Base-by-base conservation (phyloP, 306 rosid species). In the Lupinus albus region DNA sequence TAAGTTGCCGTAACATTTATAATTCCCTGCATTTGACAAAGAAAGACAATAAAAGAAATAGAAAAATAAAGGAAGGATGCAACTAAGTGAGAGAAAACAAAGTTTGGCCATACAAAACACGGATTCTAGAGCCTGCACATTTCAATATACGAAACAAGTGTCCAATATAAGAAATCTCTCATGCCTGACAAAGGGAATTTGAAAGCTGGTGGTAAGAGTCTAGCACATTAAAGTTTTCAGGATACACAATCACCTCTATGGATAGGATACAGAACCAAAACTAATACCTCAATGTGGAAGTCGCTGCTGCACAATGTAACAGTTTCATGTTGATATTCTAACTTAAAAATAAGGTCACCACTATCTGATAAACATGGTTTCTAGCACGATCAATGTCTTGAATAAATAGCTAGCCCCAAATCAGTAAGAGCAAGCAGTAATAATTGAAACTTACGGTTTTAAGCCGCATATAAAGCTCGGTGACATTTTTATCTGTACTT, bases 1-100 rank as follows among this genome's bases (percentile, higher is more conserved):
- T 86, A 94, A 30, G 89, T 90, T 57, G 99, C 85, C 1, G 99
- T 77, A 39, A 87, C 4, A 78, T 90, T 94, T 67, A 90, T 56
- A 17, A 78, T 57, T 21, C 97, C 89, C 99, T 94, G 86, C 78
- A 78, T 50, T 48, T 59, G 63, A 48, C 8, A 74, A 76, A 64
- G 51, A 61, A 38, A 11, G 65, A 77, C 39, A 61, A 47, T 84
- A 17, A 68, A 33, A 33, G 46, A 67, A 68, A 68, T 20, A 18
- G n/a, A 36, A 21, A 71, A 64, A 41, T 41, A 78, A 64, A 13
- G 32, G 25, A 46, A 46, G 51, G 13, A 51, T 35, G 11, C 41
- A 53, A 20, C 11, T 25, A 41, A 61, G 4, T 42, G 44, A 61
- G 28, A 61, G 32, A 21, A 68, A 32, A 13, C 18, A 63, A 39